These are phyloP conservation scores for Caryopteris hybrid DNA, from an alignment of 305 asterid genomes.

Conservation along the genomic window DNA sequence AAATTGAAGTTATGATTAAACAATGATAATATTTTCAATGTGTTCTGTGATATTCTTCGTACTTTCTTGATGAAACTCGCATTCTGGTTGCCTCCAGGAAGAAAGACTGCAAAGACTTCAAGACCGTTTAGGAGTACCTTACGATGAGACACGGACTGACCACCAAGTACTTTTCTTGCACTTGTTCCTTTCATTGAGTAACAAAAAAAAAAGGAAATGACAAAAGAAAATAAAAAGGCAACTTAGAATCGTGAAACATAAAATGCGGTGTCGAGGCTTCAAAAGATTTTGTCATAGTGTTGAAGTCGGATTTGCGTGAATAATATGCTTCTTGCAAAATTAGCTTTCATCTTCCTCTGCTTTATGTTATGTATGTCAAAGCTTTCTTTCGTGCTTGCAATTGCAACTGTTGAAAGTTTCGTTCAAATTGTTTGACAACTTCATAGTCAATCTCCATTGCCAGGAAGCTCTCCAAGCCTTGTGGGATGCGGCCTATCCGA, in stretches of 20 bases:
- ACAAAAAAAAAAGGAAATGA: background rate
- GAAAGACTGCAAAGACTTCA: conserved; percentile 64
- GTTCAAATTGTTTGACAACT: conserved; percentile 13
- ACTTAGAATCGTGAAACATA: no score
- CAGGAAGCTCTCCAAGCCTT: conserved; percentile 78
- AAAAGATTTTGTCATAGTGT: background rate
- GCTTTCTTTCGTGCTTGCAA: no score
- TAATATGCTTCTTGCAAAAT: background rate
- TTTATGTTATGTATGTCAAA: background rate
- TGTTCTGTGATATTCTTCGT: background rate
- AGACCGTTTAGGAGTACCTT: conserved; percentile 74
- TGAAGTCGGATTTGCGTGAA: background rate
- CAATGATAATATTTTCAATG: background rate
- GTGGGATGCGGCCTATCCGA: conserved; percentile 78
- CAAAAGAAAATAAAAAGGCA: no score
- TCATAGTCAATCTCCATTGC: conserved; percentile 17
- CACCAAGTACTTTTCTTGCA: conserved; percentile 57
- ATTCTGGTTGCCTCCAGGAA: conserved; percentile 51
- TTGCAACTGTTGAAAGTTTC: background rate
- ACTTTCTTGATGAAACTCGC: background rate
- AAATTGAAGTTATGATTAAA: background rate
- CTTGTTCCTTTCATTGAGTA: conserved; percentile 8
- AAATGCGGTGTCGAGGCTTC: background rate
- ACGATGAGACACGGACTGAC: conserved; percentile 63
- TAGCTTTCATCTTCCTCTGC: background rate